These are phyloP conservation scores for Crithidia expoeki DNA, from an alignment of 208 protist species.

Conservation along the genomic window DNA sequence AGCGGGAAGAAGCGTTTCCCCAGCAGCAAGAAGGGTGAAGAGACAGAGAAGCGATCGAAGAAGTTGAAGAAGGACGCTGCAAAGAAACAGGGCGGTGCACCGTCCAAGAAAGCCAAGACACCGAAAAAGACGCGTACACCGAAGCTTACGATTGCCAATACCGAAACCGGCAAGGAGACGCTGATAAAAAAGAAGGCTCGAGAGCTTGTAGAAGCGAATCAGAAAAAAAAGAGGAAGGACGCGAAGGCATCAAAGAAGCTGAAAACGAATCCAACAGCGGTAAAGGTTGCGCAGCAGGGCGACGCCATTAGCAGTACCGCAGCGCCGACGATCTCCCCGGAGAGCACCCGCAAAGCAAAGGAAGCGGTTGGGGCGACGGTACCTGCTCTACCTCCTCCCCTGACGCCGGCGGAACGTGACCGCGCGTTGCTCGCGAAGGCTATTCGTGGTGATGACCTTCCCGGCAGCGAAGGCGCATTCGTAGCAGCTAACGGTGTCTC, in stretches of 20 bases:
- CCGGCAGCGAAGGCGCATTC: conserved; percentile 1
- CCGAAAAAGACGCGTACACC: conserved; percentile 42
- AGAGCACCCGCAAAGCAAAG: neutral
- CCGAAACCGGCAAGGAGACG: conserved; percentile 57
- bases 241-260: conserved; percentile 11
- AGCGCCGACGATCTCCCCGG: neutral
- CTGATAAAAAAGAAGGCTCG: conserved; percentile 57
- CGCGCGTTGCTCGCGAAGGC: conserved; percentile 52
- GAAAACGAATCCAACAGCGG: neutral
- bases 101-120: neutral
- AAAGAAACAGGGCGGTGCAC: conserved; percentile 15
- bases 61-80: neutral
- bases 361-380: neutral
- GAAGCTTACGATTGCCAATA: conserved; percentile 49
- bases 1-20: conserved; percentile 30
- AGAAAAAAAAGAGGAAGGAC: conserved; percentile 30
- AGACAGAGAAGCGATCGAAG: neutral
- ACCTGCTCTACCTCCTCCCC: neutral
- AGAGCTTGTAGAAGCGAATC: conserved; percentile 35
- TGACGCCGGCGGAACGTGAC: conserved; percentile 34
- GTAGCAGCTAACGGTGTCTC: neutral
- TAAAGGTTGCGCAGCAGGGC: neutral
- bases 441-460: conserved; percentile 52
- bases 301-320: neutral
- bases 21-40: neutral